Percentiles rank a stretch among this genome's conserved stretches.
Evolutionary conservation across 169 alveolate species (phyloP).

Genomic region (Eimeria falciformis): DNA sequence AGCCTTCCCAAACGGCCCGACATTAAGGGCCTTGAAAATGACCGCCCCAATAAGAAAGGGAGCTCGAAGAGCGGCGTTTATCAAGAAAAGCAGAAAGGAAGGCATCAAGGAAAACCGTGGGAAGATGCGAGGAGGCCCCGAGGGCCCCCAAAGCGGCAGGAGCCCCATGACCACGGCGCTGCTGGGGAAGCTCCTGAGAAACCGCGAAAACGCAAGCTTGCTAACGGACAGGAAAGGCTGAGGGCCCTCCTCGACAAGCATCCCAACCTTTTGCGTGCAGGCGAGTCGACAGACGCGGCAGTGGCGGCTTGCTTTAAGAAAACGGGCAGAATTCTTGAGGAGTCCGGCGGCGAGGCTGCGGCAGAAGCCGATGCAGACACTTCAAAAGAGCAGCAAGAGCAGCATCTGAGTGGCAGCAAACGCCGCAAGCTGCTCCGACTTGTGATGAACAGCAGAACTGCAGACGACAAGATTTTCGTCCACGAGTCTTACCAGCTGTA

Average conservation of each 20-base stretch:
- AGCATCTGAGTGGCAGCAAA: conserved; percentile 16
- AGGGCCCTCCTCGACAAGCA: not conserved
- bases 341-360: not conserved
- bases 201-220: conserved; percentile 11
- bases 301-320: conserved; percentile 20
- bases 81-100: not conserved
- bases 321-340: not conserved
- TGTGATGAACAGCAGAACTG: conserved; percentile 12
- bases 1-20: conserved; percentile 19
- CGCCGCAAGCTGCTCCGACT: conserved; percentile 22
- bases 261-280: not conserved
- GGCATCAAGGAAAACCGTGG: too few species aligned
- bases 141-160: not conserved
- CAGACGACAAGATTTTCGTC: not conserved
- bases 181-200: not conserved
- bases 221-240: conserved; percentile 1
- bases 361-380: not conserved
- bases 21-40: conserved; percentile 3
- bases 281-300: conserved; percentile 24
- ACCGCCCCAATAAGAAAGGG: not conserved
- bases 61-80: not conserved
- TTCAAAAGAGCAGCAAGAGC: not conserved
- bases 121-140: not conserved
- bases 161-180: not conserved
- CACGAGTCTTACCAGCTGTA: not conserved